phyloP scores from a whole-genome alignment of 73 alveolate species.

The Halteria grandinella region DNA sequence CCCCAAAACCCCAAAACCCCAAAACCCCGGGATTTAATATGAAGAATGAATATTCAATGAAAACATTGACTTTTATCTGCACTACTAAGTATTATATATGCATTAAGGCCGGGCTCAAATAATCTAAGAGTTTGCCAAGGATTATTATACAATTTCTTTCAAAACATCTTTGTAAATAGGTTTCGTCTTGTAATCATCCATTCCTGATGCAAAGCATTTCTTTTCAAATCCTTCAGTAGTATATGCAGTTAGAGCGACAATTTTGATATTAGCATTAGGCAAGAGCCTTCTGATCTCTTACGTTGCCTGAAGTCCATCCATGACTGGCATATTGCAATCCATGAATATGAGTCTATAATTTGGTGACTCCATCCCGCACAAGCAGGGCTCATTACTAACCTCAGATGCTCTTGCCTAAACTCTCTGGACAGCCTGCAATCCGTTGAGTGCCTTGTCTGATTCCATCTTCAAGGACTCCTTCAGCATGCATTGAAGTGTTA shows the following conservation, averaged over 20 bases:
- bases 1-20: too few species aligned
- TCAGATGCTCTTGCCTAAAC: not conserved
- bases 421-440: not conserved
- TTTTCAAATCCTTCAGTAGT: conserved; percentile 18
- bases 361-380: too few species aligned
- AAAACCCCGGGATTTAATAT: too few species aligned
- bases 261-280: not conserved
- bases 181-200: too few species aligned
- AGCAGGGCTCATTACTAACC: too few species aligned
- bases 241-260: conserved; percentile 44
- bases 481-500: conserved; percentile 10
- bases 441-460: not conserved
- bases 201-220: conserved; percentile 41
- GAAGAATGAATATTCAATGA: too few species aligned
- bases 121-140: too few species aligned
- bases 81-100: too few species aligned
- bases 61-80: too few species aligned
- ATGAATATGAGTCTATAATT: not conserved
- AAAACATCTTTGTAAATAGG: too few species aligned
- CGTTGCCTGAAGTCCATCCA: conserved; percentile 42
- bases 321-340: conserved; percentile 28
- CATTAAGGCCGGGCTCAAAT: too few species aligned
- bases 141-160: too few species aligned
- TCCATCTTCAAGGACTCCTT: not conserved
- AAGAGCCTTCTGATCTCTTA: conserved; percentile 3